Evolutionary conservation across 164 flowering plant genomes (phyloP), one percentile per base, ranked within the genome.

Genomic region (Chloranthus sessilifolius): DNA sequence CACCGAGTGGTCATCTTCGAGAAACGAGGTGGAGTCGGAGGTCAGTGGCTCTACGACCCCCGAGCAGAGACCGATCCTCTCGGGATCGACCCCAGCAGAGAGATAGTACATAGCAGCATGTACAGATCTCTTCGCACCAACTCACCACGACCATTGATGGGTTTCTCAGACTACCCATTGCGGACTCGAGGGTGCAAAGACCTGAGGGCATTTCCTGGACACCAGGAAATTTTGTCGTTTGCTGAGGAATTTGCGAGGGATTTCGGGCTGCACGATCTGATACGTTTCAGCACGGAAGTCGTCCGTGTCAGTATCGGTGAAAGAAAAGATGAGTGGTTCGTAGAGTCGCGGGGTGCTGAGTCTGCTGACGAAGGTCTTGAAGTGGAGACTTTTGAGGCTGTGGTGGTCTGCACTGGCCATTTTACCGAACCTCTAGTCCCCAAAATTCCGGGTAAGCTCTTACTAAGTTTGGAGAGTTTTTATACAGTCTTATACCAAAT

Each of bases 61-160:
- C 34, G 42, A 11, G 60, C 62, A 0, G 98, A 90, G 24, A 39
- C 84, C 16, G 98, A 87, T 55, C 83, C 67, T 0, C 29, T 87
- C 0, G 80, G 97, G 0, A 50, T 71, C 27, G 76, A 85, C 67
- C 86, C 88, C 41, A 35, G 46, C 16, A 81, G 98, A 10, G 36
- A 45, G 8, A 35, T 71, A 7, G 73, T 85, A 40, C 95, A 80
- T 34, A 35, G 73, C 25, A 87, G 96, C 65, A 76, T 90, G 42
- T 88, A 86, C 74, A 52, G 63, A 1, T 83, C 90, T 7, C 94
- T 89, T 17, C 82, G 97, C 8, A 79, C 88, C 36, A 89, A 89
- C 53, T 69, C 79, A 29, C 95, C 97, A 3, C 53, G 97, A 27
- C 79, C 77, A 46, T 24, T 41, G n/a, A 89, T 89, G 97, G 92